Percentiles rank a stretch among this genome's conserved stretches.
Evolutionary conservation across 352 stramenopile genomes (phyloP).

Genomic region (Albugo laibachii): DNA sequence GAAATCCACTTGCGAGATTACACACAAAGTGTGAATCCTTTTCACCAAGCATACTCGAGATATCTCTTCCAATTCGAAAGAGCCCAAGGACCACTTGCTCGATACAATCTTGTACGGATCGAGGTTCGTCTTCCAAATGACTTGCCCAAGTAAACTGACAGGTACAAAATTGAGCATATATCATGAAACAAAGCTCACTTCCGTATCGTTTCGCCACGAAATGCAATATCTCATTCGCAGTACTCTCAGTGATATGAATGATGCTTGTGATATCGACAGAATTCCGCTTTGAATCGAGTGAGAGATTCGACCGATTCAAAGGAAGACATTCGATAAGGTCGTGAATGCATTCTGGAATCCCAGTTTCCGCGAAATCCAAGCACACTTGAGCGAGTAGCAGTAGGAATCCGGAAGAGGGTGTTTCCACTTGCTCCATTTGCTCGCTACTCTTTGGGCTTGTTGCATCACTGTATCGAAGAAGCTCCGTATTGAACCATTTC

Average conservation of each 20-base stretch:
- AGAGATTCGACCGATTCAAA: slow-evolving; percentile 1
- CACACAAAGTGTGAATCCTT: slow-evolving; percentile 24
- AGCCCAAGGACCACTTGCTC: slow-evolving; percentile 30
- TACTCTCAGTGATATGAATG: slow-evolving; percentile 50
- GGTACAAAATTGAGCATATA: slow-evolving; percentile 18
- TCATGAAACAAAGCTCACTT: slow-evolving; percentile 22
- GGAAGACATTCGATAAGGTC: slow-evolving; percentile 51
- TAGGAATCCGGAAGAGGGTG: slow-evolving; percentile 40
- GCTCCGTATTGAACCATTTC: slow-evolving; percentile 50
- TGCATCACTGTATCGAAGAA: slow-evolving; percentile 47
- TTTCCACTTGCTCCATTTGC: slow-evolving; percentile 22
- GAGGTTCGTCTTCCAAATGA: slow-evolving; percentile 40
- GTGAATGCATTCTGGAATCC: slow-evolving; percentile 50
- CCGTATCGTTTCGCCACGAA: slow-evolving; percentile 44
- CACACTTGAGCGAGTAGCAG: slow-evolving; percentile 54
- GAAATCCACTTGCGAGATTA: slow-evolving; percentile 5
- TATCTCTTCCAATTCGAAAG: slow-evolving; percentile 31
- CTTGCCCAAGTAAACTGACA: slow-evolving; percentile 17
- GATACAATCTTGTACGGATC: slow-evolving; percentile 45
- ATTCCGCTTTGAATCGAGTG: slow-evolving; percentile 11
- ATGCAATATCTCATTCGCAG: slow-evolving; percentile 29
- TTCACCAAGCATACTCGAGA: slow-evolving; percentile 33
- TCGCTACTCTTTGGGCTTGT: slow-evolving; percentile 11
- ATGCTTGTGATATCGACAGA: slow-evolving; percentile 41
- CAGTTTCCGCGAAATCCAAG: slow-evolving; percentile 32